Base-by-base conservation (phyloP, 1,139 yeast species). In the Magnusiomyces tetraspermus region DNA sequence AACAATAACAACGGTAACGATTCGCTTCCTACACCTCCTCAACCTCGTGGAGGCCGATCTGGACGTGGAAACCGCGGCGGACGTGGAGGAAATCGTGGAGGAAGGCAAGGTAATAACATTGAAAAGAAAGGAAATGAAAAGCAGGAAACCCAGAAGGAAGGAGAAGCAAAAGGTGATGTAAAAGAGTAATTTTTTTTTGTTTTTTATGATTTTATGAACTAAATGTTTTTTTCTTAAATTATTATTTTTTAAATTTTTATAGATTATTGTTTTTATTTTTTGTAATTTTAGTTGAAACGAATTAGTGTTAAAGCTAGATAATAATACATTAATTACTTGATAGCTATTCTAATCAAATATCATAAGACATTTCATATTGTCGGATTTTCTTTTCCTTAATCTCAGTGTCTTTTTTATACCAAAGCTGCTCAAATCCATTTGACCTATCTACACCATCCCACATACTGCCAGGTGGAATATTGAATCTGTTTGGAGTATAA, bases 391-490 rank as follows among this genome's bases (percentile, higher is more conserved):
- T 72, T 70, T 56, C 74, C 71, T 57, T 56, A 10, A 61, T 53
- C 51, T 81, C 83, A 33, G 72, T 75, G 53, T 79, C 78, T 57
- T 76, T 77, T 41, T 76, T 72, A 62, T 86, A 74, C 74, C 85
- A 76, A 56, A 76, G 71, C 49, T 71, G 72, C 64, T 90, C 97
- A 67, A 85, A 90, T n/a, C 97, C 97, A 64, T 84, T 90, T 0
- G 95, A 80, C 55, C 97, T 71, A 67, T 88, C 94, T 0, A 89
- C 82, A 0, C 97, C 97, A 65, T 90, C 97, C 97, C 97, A 90
- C 53, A 87, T 72, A 59, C 74, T 73, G 0, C 97, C 97, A 0
- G 97, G 95, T 4, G 71, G 70, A 21, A 90, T 82, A 2, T 77
- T 77, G 67, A 87, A 90, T 57, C 97, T 68, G 63, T 90, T 90